A percentile compares a stretch with the other conserved stretches of the same genome.
Conservation (phyloP, 805 yeast species). For the Candida hungchunana region DNA sequence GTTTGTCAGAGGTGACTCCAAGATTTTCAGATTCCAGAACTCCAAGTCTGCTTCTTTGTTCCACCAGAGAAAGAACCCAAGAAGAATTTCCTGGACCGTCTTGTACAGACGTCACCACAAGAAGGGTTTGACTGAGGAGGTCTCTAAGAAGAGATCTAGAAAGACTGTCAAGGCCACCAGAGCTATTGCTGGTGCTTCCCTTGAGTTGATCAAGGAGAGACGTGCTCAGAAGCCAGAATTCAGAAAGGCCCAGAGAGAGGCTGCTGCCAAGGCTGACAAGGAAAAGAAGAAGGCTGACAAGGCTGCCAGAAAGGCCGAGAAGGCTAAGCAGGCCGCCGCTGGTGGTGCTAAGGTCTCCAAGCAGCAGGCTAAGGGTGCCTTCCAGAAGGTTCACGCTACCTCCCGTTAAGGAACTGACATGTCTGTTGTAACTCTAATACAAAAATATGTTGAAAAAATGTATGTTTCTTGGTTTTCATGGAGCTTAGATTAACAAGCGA, state of each 20-base stretch:
- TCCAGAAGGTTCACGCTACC: conserved; percentile 94
- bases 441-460: conserved; percentile 18
- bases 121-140: conserved; percentile 99
- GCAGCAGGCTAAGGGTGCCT: conserved; percentile 97
- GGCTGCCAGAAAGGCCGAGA: conserved; percentile 92
- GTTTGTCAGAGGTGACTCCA: conserved; percentile 99
- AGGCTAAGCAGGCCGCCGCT: conserved; percentile 77
- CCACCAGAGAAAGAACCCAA: conserved; percentile 99
- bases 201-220: conserved; percentile 97
- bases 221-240: conserved; percentile 93
- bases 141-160: conserved; percentile 94
- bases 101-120: conserved; percentile 99
- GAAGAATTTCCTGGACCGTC: conserved; percentile 99
- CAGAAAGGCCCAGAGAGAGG: conserved; percentile 96
- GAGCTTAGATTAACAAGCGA: not conserved
- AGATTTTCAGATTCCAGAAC: conserved; percentile 98
- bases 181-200: conserved; percentile 99
- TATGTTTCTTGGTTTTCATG: not conserved
- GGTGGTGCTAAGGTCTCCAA: conserved; percentile 79
- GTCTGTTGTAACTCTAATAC: conserved; percentile 15
- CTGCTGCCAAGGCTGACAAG: conserved; percentile 77
- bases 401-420: conserved; percentile 68
- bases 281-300: conserved; percentile 88
- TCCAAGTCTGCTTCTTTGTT: conserved; percentile 97
- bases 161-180: conserved; percentile 98